These are phyloP conservation scores for Acanthamoeba triangularis DNA, from an alignment of 208 protist species.

Conservation along the genomic window DNA sequence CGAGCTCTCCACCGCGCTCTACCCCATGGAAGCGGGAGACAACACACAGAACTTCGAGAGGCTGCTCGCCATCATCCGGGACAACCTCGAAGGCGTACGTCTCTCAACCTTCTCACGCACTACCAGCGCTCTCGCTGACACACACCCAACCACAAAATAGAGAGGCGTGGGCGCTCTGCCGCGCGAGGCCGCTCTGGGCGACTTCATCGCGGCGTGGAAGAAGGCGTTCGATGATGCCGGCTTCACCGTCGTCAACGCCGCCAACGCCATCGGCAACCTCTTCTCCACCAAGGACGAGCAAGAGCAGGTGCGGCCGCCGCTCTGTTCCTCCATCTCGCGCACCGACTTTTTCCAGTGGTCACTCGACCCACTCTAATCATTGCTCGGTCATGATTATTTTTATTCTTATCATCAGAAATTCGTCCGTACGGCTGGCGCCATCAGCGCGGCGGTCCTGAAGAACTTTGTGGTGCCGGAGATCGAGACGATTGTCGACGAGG, in stretches of 20 bases:
- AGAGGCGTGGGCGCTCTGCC: conserved; percentile 24
- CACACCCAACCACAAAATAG: not conserved
- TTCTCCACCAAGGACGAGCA: conserved; percentile 50
- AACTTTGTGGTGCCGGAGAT: conserved; percentile 39
- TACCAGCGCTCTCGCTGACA: not conserved
- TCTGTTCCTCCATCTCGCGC: not conserved
- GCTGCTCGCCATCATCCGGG: not conserved
- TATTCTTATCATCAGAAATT: not conserved
- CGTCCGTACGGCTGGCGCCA: not conserved
- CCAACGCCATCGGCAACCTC: conserved; percentile 14
- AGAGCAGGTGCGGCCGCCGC: not conserved
- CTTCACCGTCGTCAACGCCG: not conserved
- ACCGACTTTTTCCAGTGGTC: not conserved
- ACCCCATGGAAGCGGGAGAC: not conserved
- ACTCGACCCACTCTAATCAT: not conserved
- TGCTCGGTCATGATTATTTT: too few relatives aligned
- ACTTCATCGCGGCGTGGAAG: conserved; percentile 18
- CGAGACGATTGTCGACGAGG: conserved; percentile 44
- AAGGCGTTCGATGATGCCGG: not conserved
- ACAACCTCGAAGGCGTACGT: not conserved
- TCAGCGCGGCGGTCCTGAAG: conserved; percentile 39
- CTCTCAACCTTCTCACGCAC: not conserved
- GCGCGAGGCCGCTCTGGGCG: not conserved
- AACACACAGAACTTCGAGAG: not conserved
- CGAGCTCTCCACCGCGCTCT: not conserved